Base-by-base conservation (phyloP, 306 rosid species). In the Fragaria ananassa region DNA sequence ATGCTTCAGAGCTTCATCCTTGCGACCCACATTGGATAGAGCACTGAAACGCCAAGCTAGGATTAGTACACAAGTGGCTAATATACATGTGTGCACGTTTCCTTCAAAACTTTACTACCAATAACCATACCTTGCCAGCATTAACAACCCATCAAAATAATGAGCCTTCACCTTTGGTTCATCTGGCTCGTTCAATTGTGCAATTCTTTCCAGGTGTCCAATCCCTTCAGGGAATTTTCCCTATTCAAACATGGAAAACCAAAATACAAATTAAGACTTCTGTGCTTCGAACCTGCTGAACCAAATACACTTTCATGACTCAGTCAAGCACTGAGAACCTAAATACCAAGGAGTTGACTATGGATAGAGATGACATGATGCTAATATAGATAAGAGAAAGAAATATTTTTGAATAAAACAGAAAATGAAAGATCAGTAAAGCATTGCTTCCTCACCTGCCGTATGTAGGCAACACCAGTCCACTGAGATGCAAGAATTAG, bases 401-500 rank as follows among this genome's bases (percentile, higher is more conserved):
- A 42, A 25, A 29, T 39, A 42, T 8, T 5, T 21, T 66, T 15
- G 25, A 19, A 65, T 21, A 6, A 27, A 5, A 27, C 4, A n/a
- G 18, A 46, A 46, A 19, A n/a, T 49, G 31, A 41, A 45, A 49
- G 51, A 49, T 23, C 44, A 35, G 51, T 4, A 60, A 70, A 47
- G 14, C 39, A 25, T 9, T 70, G 29, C 70, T 46, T 69, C 35
- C 87, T 89, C 83, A 92, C 98, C 96, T 91, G 93, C 64, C 91
- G 90, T 74, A 82, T 87, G 79, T 78, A 83, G 44, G 91, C 91
- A 81, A 85, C 80, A 71, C 98, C 98, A 3, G 98, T 96, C 98
- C 98, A 90, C 70, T 86, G 91, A 46, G 97, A 92, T 37, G 98
- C 88, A 65, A 90, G 94, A 85, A 92, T 90, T 68, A 95, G 78